Conservation (phyloP, 768 basidiomycete species). For the Pisolithus tinctorius region DNA sequence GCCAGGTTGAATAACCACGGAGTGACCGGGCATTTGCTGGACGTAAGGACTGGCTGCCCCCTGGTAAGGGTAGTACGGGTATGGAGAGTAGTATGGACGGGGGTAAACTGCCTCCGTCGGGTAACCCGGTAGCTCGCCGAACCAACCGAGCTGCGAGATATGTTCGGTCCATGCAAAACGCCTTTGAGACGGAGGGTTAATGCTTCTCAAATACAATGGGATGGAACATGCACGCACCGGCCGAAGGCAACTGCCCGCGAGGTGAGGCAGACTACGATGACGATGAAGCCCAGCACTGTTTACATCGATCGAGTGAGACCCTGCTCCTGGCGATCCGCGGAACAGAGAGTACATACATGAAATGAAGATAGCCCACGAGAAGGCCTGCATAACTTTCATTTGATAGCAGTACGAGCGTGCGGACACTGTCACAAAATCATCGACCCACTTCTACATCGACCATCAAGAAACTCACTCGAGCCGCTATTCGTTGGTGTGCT, state of each 20-base stretch:
- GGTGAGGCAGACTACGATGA: slow-evolving; percentile 52
- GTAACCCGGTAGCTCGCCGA: slow-evolving; percentile 63
- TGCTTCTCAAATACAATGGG: background rate
- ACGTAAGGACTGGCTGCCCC: slow-evolving; percentile 31
- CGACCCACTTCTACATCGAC: background rate
- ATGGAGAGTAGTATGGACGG: slow-evolving; percentile 11
- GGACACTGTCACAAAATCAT: slow-evolving; percentile 38
- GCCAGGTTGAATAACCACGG: slow-evolving; percentile 64
- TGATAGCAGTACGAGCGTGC: slow-evolving; percentile 59
- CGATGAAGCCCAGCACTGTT: slow-evolving; percentile 42
- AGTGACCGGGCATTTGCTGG: slow-evolving; percentile 50
- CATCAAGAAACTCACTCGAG: slow-evolving; percentile 35
- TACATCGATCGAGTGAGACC: background rate
- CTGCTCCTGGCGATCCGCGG: background rate
- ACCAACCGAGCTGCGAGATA: slow-evolving; percentile 66
- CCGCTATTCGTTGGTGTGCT: slow-evolving; percentile 46
- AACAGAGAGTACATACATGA: slow-evolving; percentile 30
- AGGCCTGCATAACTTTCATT: slow-evolving; percentile 72
- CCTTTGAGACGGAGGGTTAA: slow-evolving; percentile 7
- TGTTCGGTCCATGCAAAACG: slow-evolving; percentile 28
- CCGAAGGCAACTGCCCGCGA: slow-evolving; percentile 28
- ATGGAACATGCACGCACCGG: slow-evolving; percentile 14
- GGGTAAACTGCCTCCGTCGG: slow-evolving; percentile 20
- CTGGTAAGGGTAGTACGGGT: slow-evolving; percentile 31
- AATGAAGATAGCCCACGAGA: slow-evolving; percentile 71